phyloP scores from a whole-genome alignment of 768 basidiomycete species.

The Termitomyces sp. region DNA sequence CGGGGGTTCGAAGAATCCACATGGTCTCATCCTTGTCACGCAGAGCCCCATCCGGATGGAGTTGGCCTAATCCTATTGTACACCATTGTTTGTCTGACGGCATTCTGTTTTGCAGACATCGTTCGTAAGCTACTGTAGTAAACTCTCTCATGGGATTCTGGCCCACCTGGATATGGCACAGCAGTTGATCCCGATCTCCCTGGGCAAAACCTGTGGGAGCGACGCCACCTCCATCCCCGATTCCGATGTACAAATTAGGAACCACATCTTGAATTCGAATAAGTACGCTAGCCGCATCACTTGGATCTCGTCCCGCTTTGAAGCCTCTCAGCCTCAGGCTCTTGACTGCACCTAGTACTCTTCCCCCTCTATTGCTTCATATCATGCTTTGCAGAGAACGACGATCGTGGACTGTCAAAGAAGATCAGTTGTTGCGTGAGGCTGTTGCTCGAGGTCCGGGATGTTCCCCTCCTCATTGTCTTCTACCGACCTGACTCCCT shows the following conservation, averaged over 20 bases:
- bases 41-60: conserved; percentile 11
- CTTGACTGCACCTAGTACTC: background rate
- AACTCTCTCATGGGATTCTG: conserved; percentile 18
- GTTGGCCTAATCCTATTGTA: conserved; percentile 5
- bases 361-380: conserved; percentile 12
- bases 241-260: conserved; percentile 18
- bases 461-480: background rate
- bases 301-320: conserved; percentile 14
- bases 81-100: conserved; percentile 19
- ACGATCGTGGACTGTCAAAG: conserved; percentile 46
- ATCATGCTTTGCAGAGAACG: conserved; percentile 40
- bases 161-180: conserved; percentile 16
- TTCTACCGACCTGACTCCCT: conserved; percentile 13
- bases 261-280: conserved; percentile 11
- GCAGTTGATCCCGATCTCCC: conserved; percentile 19
- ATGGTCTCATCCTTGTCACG: conserved; percentile 1
- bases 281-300: conserved; percentile 20
- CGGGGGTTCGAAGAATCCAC: conserved; percentile 11
- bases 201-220: conserved; percentile 15
- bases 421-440: conserved; percentile 47
- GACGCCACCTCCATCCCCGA: conserved; percentile 21
- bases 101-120: conserved; percentile 18
- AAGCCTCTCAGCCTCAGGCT: background rate
- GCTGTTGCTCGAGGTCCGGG: conserved; percentile 42
- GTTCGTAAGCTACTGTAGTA: conserved; percentile 11